Base-by-base conservation (phyloP, 129 eudicot genomes). In the Centaurea solstitialis region DNA sequence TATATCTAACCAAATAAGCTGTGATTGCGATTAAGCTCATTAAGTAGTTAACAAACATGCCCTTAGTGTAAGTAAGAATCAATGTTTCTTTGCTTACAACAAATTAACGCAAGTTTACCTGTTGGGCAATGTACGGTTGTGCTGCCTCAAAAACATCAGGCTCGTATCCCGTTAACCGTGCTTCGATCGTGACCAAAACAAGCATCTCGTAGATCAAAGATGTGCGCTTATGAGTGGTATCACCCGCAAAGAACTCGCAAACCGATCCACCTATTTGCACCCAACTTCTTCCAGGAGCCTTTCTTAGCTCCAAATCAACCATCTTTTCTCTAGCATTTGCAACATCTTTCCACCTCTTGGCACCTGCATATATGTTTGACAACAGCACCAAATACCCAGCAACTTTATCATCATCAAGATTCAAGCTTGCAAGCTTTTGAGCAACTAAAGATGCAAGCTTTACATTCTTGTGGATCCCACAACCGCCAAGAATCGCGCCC, bases 401-500 rank as follows among this genome's bases (percentile, higher is more conserved):
- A 67, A 89, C 91, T 75, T 79, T 76, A 50, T 75, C 83, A 20
- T 86, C 84, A 4, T 89, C 90, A 50, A 86, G 87, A 33, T 82
- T 85, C 78, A 78, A 43, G 0, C 71, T 57, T 35, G 80, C 86
- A 18, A 91, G 43, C 81, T 83, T 76, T 28, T 81, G 77, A 33
- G 80, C 91, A 23, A 90, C 73, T 23, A 80, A 62, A 22, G 84
- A 78, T 20, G 97, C 97, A 69, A 91, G 88, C 80, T 87, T 84
- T 7, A 81, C 87, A 80, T 90, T 84, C 80, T 80, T 93, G 81
- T 91, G 83, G 45, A 86, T 93, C 69, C 86, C 87, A 72, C 97
- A 91, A 24, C 93, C 97, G 68, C 93, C 91, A 75, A 93, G 90
- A 72, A 93, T 83, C 3, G 98, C 91, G 23, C 97, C 98, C 98